These are phyloP conservation scores for Syncephalastrum sp. DNA, from an alignment of 371 early-diverging fungal species.

Conservation along the genomic window DNA sequence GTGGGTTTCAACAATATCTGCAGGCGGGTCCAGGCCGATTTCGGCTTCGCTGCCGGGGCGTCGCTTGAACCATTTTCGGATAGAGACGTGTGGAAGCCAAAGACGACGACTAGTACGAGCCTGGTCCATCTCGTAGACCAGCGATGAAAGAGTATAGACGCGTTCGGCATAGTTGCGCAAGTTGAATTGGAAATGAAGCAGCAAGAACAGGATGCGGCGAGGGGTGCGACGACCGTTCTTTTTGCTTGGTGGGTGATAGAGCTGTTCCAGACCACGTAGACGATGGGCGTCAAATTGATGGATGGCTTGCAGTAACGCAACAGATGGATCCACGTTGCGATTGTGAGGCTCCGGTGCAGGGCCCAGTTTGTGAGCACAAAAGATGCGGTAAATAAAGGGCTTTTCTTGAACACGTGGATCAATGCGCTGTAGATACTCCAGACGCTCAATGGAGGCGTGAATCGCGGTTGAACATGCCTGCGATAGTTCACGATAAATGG, in stretches of 20 bases:
- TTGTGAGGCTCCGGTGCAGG: conserved; percentile 15
- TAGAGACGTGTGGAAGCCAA: conserved; percentile 32
- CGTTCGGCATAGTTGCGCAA: conserved; percentile 41
- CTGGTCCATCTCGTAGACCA: conserved; percentile 40
- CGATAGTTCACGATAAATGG: conserved; percentile 28
- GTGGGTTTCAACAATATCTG: conserved; percentile 7
- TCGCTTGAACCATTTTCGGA: conserved; percentile 20
- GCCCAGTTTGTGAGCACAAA: conserved; percentile 7
- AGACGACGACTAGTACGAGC: conserved; percentile 21
- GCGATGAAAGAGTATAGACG: conserved; percentile 39
- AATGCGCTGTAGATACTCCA: conserved; percentile 29
- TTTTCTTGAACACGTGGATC: conserved; percentile 35
- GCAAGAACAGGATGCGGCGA: conserved; percentile 35
- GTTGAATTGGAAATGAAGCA: conserved; percentile 44
- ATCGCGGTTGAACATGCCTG: conserved; percentile 37
- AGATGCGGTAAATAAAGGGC: conserved; percentile 30
- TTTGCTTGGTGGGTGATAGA: conserved; percentile 13
- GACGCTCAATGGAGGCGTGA: conserved; percentile 25
- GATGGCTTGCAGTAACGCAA: conserved; percentile 29
- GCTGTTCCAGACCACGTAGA: conserved; percentile 25
- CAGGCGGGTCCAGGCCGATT: conserved; percentile 29
- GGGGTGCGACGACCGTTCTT: conserved; percentile 24
- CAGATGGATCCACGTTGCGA: conserved; percentile 28
- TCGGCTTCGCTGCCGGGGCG: conserved; percentile 7
- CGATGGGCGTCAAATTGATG: conserved; percentile 31